Percentiles rank a stretch among this genome's conserved stretches.
Evolutionary conservation across 139 green algal genomes (phyloP).

Genomic region (Chlamydomonas schloesseri): DNA sequence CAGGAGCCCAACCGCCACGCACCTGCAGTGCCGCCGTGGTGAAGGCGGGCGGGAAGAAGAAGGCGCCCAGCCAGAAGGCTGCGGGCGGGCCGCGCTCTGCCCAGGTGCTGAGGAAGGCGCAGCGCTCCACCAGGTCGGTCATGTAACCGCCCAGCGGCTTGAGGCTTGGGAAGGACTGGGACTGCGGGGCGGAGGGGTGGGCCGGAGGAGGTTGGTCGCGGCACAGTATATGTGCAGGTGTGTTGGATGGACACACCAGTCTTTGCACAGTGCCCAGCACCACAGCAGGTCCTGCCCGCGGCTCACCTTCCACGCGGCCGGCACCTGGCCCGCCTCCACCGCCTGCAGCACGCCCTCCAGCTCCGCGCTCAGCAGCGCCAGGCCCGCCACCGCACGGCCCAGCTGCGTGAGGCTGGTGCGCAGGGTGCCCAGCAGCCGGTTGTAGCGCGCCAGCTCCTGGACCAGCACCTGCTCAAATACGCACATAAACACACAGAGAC

Average conservation of each 20-base stretch:
- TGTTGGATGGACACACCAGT: no score
- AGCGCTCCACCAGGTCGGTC: constrained; percentile 60
- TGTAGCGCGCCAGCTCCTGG: constrained; percentile 79
- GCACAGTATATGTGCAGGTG: no score
- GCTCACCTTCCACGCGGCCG: constrained; percentile 69
- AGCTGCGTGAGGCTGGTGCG: constrained; percentile 67
- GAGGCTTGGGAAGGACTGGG: constrained; percentile 65
- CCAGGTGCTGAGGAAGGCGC: constrained; percentile 69
- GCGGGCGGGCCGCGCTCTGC: constrained; percentile 57
- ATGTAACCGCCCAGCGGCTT: constrained; percentile 70
- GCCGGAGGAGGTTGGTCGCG: neutral
- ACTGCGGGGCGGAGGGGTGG: neutral
- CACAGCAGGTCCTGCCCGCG: neutral
- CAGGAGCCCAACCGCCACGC: no score
- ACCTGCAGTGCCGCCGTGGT: constrained; percentile 71
- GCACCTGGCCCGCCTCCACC: constrained; percentile 70
- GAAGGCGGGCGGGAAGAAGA: constrained; percentile 85
- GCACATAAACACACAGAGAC: no score
- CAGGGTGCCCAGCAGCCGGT: constrained; percentile 71
- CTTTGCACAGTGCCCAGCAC: no score
- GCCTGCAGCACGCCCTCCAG: constrained; percentile 67
- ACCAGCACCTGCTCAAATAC: constrained; percentile 55
- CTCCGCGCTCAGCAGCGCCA: constrained; percentile 74
- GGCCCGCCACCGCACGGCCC: constrained; percentile 71
- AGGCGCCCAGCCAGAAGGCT: constrained; percentile 81